Evolutionary conservation across 1,284 basidiomycete genomes (phyloP).

Genomic region (Malassezia cuniculi): DNA sequence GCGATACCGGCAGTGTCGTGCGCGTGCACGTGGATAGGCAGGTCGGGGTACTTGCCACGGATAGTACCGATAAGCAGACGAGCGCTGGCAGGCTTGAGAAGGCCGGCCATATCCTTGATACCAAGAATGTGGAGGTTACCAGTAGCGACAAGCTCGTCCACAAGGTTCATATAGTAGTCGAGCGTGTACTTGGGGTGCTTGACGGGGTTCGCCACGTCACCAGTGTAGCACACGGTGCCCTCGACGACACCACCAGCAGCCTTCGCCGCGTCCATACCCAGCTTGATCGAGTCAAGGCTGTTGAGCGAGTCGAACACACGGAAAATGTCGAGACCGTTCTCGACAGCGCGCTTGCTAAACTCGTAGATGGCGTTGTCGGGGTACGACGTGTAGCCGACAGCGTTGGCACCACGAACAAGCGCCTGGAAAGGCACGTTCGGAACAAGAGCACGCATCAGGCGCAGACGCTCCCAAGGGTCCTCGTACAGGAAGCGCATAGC

Average conservation of each 20-base stretch:
- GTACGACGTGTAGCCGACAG: constrained; percentile 97
- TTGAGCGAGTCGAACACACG: constrained; percentile 91
- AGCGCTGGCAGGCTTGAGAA: constrained; percentile 88
- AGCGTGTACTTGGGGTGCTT: constrained; percentile 90
- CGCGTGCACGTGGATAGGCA: constrained; percentile 98
- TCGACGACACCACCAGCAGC: constrained; percentile 96
- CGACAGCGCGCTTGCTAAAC: constrained; percentile 64
- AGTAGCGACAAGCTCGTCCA: constrained; percentile 81
- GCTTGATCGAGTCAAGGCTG: constrained; percentile 39
- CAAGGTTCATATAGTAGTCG: constrained; percentile 92
- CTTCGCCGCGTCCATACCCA: constrained; percentile 87
- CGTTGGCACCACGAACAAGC: constrained; percentile 94
- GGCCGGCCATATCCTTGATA: constrained; percentile 99
- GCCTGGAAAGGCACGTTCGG: constrained; percentile 99
- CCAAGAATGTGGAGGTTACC: constrained; percentile 85
- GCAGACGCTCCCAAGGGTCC: constrained; percentile 96
- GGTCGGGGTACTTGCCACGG: constrained; percentile 86
- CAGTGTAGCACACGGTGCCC: constrained; percentile 84
- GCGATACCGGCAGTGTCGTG: constrained; percentile 99
- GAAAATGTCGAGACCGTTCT: constrained; percentile 99
- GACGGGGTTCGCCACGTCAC: constrained; percentile 86
- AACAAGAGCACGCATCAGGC: constrained; percentile 83
- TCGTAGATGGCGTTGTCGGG: constrained; percentile 99
- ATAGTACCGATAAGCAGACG: constrained; percentile 85
- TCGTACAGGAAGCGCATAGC: constrained; percentile 99